Evolutionary conservation across 805 yeast genomes (phyloP).

Genomic region (Candida loeiensis): DNA sequence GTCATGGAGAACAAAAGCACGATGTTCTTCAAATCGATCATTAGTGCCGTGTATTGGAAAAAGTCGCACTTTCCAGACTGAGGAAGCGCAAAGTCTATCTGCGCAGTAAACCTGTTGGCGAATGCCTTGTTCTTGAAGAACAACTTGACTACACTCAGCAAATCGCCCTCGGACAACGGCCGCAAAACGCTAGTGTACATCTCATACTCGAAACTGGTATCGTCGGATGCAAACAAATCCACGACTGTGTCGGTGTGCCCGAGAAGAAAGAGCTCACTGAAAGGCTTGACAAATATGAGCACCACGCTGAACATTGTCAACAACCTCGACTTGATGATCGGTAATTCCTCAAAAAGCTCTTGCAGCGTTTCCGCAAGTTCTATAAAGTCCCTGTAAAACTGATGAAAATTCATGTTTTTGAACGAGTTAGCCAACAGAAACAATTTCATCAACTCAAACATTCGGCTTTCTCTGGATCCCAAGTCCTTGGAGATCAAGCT

Average conservation of each 20-base stretch:
- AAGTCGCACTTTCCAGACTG: conserved; percentile 13
- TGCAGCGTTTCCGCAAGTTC: conserved; percentile 10
- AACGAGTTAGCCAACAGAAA: conserved; percentile 22
- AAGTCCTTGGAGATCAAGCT: conserved; percentile 11
- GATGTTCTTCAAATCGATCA: conserved; percentile 31
- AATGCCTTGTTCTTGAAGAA: conserved; percentile 10
- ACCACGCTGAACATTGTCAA: conserved; percentile 24
- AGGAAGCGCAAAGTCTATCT: conserved; percentile 20
- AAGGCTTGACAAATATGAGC: conserved; percentile 26
- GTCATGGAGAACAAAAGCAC: conserved; percentile 26
- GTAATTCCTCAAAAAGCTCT: conserved; percentile 3
- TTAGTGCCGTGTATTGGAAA: conserved; percentile 19
- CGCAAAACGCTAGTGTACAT: conserved; percentile 19
- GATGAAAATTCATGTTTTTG: conserved; percentile 23
- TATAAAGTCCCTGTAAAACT: conserved; percentile 23
- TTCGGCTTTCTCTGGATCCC: conserved; percentile 4
- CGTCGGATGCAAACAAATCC: conserved; percentile 17
- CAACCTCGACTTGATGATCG: conserved; percentile 17
- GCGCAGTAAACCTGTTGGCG: conserved; percentile 7
- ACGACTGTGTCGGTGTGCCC: conserved; percentile 16
- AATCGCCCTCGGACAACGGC: conserved; percentile 21
- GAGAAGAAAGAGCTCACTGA: conserved; percentile 24
- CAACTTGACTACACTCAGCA: conserved; percentile 13
- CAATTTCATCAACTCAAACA: conserved; percentile 13
- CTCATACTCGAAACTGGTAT: conserved; percentile 13